Conservation (phyloP, 495 filamentous ascomycete species). For the Aspergillus taichungensis region DNA sequence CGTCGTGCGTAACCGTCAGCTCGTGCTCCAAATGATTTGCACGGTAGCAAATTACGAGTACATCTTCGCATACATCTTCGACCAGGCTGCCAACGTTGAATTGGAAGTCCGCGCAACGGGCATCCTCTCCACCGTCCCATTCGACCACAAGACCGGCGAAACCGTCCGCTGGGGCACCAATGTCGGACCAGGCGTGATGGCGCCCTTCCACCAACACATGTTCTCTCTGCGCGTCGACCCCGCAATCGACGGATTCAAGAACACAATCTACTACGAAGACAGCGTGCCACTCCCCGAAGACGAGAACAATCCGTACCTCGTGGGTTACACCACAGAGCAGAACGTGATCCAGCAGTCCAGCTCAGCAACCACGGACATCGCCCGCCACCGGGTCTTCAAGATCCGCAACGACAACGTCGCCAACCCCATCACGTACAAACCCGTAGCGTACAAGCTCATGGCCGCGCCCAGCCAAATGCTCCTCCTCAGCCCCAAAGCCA, state of each 20-base stretch:
- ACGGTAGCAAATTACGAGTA: constrained; percentile 81
- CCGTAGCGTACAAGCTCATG: constrained; percentile 72
- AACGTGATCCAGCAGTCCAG: constrained; percentile 52
- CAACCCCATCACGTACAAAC: constrained; percentile 66
- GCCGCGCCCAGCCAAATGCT: constrained; percentile 72
- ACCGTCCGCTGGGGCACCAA: constrained; percentile 73
- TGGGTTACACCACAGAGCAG: constrained; percentile 61
- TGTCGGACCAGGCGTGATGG: constrained; percentile 79
- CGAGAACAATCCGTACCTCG: constrained; percentile 69
- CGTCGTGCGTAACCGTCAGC: constrained; percentile 50
- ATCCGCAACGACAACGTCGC: constrained; percentile 60
- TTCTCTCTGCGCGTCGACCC: constrained; percentile 85
- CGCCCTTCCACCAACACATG: constrained; percentile 77
- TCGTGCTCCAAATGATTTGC: constrained; percentile 66
- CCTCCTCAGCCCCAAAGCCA: constrained; percentile 57
- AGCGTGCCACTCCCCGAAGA: constrained; percentile 63
- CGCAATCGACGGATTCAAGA: constrained; percentile 64
- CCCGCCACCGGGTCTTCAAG: constrained; percentile 65
- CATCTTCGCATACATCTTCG: constrained; percentile 77
- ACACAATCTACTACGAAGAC: constrained; percentile 64
- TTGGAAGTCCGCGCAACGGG: constrained; percentile 83
- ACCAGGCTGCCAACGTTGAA: constrained; percentile 70
- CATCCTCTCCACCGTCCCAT: constrained; percentile 74
- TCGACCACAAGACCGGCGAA: constrained; percentile 48
- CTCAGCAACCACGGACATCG: constrained; percentile 53